phyloP scores from a whole-genome alignment of 352 stramenopile species.

The Pythium pyrilobum region DNA sequence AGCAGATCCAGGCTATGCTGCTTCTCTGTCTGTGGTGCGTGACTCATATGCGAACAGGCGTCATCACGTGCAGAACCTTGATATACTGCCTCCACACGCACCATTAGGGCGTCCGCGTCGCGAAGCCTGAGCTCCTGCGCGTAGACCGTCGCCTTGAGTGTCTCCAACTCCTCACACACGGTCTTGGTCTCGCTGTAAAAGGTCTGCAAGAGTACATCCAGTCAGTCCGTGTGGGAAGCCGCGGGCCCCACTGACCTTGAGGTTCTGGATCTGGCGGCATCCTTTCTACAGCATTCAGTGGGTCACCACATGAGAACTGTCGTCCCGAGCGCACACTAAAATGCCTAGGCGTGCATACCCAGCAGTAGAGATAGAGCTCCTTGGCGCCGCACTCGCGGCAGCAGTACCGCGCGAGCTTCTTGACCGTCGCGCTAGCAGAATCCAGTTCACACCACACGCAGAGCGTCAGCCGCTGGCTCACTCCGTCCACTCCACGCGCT shows the following conservation, averaged over 20 bases:
- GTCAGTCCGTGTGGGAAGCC: neutral
- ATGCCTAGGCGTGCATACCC: too few relatives aligned
- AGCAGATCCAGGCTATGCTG: constrained; percentile 47
- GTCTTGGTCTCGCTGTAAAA: constrained; percentile 54
- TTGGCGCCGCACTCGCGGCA: constrained; percentile 51
- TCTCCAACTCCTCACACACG: constrained; percentile 48
- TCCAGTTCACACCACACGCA: too few relatives aligned
- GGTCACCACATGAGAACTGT: neutral
- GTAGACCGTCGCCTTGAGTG: constrained; percentile 53
- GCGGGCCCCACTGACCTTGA: constrained; percentile 35
- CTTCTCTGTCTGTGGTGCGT: constrained; percentile 37
- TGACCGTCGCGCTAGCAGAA: neutral
- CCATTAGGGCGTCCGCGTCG: constrained; percentile 41
- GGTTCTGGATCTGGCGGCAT: constrained; percentile 61
- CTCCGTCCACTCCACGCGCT: too few relatives aligned
- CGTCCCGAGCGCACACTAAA: neutral
- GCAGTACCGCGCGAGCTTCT: constrained; percentile 55
- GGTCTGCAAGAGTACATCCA: constrained; percentile 18
- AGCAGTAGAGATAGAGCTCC: constrained; percentile 65
- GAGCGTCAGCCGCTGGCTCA: constrained; percentile 1
- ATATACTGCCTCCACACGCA: constrained; percentile 8
- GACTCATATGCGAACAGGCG: neutral
- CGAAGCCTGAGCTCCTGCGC: constrained; percentile 49
- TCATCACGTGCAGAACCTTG: neutral
- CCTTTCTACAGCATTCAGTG: constrained; percentile 40